These are phyloP conservation scores for Glycine tomentella DNA, from an alignment of 306 rosid genomes.

Conservation along the genomic window DNA sequence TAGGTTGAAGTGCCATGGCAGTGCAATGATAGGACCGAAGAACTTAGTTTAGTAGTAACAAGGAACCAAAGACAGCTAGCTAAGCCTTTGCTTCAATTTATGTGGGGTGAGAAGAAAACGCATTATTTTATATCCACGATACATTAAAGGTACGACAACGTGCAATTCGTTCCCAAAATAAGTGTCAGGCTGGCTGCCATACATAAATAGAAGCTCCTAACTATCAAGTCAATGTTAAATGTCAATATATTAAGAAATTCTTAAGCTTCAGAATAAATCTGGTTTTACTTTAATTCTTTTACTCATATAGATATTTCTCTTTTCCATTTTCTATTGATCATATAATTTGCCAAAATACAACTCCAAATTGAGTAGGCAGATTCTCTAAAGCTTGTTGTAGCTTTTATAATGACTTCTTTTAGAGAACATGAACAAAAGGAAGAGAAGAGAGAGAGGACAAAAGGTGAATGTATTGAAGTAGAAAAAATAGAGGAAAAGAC, in stretches of 20 bases:
- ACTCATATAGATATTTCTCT: not conserved
- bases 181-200: conserved; percentile 33
- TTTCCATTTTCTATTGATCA: not conserved
- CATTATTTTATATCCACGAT: conserved; percentile 46
- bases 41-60: conserved; percentile 43
- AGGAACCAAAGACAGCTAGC: conserved; percentile 45
- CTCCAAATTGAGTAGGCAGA: conserved; percentile 27
- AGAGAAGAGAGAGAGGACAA: not conserved
- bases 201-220: conserved; percentile 29
- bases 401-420: not conserved
- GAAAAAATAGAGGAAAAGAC: not conserved
- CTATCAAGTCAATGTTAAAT: conserved; percentile 3
- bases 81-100: conserved; percentile 43
- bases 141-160: not conserved
- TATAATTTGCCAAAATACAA: conserved; percentile 14
- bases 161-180: conserved; percentile 30
- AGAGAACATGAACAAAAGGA: not conserved
- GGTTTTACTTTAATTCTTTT: conserved; percentile 15
- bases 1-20: too few species aligned
- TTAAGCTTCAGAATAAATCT: conserved; percentile 7
- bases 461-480: conserved; percentile 10
- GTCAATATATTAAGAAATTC: not conserved
- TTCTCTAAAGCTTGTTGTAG: conserved; percentile 12
- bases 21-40: conserved; percentile 36
- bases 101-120: conserved; percentile 44